phyloP scores from a whole-genome alignment of 1,284 basidiomycete species.

The Salmacisia buchloeana region DNA sequence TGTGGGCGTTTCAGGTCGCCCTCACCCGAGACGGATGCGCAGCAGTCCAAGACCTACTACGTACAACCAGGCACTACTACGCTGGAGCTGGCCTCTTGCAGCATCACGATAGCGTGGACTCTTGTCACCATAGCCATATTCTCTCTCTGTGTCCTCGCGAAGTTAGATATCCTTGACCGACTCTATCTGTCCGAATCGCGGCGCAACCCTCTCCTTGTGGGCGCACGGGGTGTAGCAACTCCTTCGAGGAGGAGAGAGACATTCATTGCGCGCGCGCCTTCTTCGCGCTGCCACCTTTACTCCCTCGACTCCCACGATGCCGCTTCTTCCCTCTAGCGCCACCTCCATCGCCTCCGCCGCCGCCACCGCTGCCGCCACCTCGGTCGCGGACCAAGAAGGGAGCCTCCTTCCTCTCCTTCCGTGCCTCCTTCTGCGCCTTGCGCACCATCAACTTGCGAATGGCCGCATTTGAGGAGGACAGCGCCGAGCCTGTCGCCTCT shows the following conservation, averaged over 20 bases:
- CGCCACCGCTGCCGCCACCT: neutral
- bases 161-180: no score
- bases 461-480: neutral
- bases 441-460: constrained; percentile 2
- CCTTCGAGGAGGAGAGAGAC: no score
- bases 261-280: neutral
- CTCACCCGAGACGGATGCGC: no score
- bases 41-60: no score
- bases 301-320: neutral
- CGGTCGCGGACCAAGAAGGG: neutral
- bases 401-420: neutral
- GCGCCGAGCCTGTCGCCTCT: neutral
- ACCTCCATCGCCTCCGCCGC: neutral
- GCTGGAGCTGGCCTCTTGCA: no score
- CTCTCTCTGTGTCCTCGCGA: no score
- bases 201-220: no score
- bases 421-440: neutral
- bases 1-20: neutral
- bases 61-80: no score
- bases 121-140: no score
- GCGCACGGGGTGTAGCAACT: no score
- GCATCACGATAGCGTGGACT: no score
- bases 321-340: neutral
- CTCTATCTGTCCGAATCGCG: neutral
- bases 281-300: neutral